These are phyloP conservation scores for Metschnikowia anglica DNA, from an alignment of 805 yeast genomes.

Conservation along the genomic window DNA sequence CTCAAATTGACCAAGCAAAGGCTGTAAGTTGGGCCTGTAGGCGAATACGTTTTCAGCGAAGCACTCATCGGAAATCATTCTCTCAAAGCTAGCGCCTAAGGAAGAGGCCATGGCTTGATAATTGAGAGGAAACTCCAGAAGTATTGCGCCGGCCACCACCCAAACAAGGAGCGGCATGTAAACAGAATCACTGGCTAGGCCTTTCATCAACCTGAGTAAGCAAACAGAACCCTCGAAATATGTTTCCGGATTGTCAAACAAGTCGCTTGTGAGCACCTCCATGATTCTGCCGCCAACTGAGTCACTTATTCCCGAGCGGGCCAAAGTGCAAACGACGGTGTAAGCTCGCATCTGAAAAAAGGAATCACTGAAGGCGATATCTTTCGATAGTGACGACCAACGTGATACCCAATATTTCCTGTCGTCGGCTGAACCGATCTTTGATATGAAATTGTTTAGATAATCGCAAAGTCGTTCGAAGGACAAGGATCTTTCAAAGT, in stretches of 20 bases:
- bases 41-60: slow-evolving; percentile 32
- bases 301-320: slow-evolving; percentile 63
- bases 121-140: slow-evolving; percentile 14
- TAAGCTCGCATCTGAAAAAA: slow-evolving; percentile 67
- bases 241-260: slow-evolving; percentile 25
- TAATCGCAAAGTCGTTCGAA: slow-evolving; percentile 61
- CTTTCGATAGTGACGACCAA: slow-evolving; percentile 65
- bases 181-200: slow-evolving; percentile 45
- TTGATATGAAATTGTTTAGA: slow-evolving; percentile 51
- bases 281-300: slow-evolving; percentile 39
- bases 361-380: slow-evolving; percentile 58
- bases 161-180: slow-evolving; percentile 52
- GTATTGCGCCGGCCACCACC: slow-evolving; percentile 26
- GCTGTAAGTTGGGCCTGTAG: slow-evolving; percentile 40
- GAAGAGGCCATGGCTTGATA: slow-evolving; percentile 22
- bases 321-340: slow-evolving; percentile 66
- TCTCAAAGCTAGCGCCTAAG: slow-evolving; percentile 28
- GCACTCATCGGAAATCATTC: slow-evolving; percentile 24
- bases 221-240: slow-evolving; percentile 44
- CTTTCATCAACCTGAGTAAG: slow-evolving; percentile 47
- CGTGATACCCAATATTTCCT: slow-evolving; percentile 58
- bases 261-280: slow-evolving; percentile 26
- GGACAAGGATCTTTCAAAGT: slow-evolving; percentile 41
- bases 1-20: slow-evolving; percentile 46
- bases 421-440: slow-evolving; percentile 47